These are phyloP conservation scores for Trichoderma pleuroti DNA, from an alignment of 2,329 filamentous ascomycete species.

Conservation along the genomic window DNA sequence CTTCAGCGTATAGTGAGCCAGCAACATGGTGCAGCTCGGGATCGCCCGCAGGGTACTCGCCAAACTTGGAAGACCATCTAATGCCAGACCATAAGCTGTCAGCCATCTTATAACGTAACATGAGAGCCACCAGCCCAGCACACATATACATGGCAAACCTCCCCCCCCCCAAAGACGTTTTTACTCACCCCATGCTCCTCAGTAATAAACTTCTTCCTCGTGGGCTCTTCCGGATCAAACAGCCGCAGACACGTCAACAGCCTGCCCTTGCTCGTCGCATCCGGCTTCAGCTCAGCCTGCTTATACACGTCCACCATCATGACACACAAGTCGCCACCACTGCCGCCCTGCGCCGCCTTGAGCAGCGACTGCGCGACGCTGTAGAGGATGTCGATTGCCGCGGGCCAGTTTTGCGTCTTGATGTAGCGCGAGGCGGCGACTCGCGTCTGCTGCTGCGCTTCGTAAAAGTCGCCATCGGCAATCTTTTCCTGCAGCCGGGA, in stretches of 20 bases:
- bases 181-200: slow-evolving; percentile 72
- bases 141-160: not conserved
- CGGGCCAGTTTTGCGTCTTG: slow-evolving; percentile 78
- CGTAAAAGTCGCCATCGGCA: slow-evolving; percentile 88
- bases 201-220: slow-evolving; percentile 84
- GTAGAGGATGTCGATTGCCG: slow-evolving; percentile 82
- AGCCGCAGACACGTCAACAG: slow-evolving; percentile 75
- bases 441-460: slow-evolving; percentile 96
- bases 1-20: slow-evolving; percentile 84
- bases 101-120: not conserved
- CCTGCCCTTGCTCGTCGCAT: slow-evolving; percentile 69
- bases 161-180: not conserved
- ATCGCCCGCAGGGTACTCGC: slow-evolving; percentile 86
- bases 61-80: slow-evolving; percentile 78
- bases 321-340: slow-evolving; percentile 83
- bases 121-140: not conserved
- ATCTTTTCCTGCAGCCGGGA: slow-evolving; percentile 78
- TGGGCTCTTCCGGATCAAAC: slow-evolving; percentile 81
- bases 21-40: slow-evolving; percentile 91
- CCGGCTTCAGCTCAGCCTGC: slow-evolving; percentile 75
- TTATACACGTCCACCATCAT: slow-evolving; percentile 88
- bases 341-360: slow-evolving; percentile 88
- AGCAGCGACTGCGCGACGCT: slow-evolving; percentile 81
- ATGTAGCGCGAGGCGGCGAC: slow-evolving; percentile 92
- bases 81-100: not conserved